Base-by-base conservation (phyloP, 2,329 filamentous ascomycete species). In the Exutisphaerella laricina region DNA sequence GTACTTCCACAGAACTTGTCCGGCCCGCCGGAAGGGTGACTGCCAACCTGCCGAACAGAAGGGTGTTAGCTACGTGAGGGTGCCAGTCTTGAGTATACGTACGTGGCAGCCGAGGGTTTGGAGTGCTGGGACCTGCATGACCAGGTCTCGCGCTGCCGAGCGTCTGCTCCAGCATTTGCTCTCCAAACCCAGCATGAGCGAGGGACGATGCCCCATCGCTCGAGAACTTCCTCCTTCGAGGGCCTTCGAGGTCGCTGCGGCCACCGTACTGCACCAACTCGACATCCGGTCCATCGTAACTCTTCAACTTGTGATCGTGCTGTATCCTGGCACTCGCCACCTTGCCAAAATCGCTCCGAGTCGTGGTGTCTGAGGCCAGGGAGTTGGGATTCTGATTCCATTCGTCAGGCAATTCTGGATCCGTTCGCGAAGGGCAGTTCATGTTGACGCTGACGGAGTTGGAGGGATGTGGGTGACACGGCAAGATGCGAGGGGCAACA, bases 371-470 rank as follows among this genome's bases (percentile, higher is more conserved):
- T n/a, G 71, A 70, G 45, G 73, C 73, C 43, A 83, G 63, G 2
- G 68, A 66, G 42, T 72, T 67, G 1, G 79, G 80, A 49, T 70
- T 82, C 62, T 83, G 80, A 56, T 83, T 84, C 66, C 72, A 79
- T 39, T 75, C 70, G 36, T 70, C 66, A 37, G 70, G 60, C 21
- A 70, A 67, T 43, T 77, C 71, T 8, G 67, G 66, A 47, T 84
- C 79, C 22, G 71, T 77, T 52, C 77, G 70, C 4, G 79, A 82
- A 44, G 79, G 79, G 59, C 79, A 81, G 57, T 83, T 83, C 80
- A 84, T 84, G n/a, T 29, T 44, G 41, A 35, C 18, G 25, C n/a
- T n/a, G n/a, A n/a, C n/a, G n/a, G n/a, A n/a, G n/a, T n/a, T n/a
- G n/a, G n/a, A n/a, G n/a, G n/a, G n/a, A n/a, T n/a, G n/a, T n/a